Evolutionary conservation across 2,329 filamentous ascomycete species (phyloP).

Genomic region (Aspergillus proliferans): DNA sequence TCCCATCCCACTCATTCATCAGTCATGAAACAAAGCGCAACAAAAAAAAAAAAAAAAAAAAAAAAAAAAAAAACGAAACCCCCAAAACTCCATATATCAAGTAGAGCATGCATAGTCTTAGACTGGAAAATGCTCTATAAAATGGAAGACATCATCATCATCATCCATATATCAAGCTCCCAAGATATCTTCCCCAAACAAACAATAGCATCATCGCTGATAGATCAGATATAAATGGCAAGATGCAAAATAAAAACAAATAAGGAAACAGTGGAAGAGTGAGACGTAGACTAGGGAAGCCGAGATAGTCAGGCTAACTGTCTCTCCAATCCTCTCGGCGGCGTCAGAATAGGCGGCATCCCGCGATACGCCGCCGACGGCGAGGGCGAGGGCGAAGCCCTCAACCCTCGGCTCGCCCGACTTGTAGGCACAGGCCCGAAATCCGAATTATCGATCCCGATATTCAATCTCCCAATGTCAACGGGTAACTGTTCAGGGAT

Average conservation of each 20-base stretch:
- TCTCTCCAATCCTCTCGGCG: constrained; percentile 31
- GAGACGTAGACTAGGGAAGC: background rate
- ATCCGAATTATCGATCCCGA: constrained; percentile 16
- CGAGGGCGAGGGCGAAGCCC: background rate
- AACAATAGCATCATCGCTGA: background rate
- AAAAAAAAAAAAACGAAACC: background rate
- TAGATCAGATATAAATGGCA: background rate
- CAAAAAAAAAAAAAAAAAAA: background rate
- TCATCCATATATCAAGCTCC: background rate
- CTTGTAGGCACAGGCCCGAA: constrained; percentile 14
- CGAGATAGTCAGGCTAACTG: constrained; percentile 27
- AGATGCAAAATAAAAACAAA: background rate
- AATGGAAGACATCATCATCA: no score
- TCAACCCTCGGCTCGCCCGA: constrained; percentile 15
- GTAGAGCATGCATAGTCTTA: no score
- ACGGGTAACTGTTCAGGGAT: constrained; percentile 23
- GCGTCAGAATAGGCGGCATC: constrained; percentile 23
- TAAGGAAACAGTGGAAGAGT: background rate
- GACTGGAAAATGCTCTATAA: no score
- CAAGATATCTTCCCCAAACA: background rate
- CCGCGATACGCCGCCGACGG: constrained; percentile 18
- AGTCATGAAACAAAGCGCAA: background rate
- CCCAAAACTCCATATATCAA: background rate
- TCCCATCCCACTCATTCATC: constrained; percentile 3
- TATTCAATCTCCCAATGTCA: constrained; percentile 16